phyloP scores from a whole-genome alignment of 495 filamentous ascomycete genomes.

The Hypomontagnella monticulosa region DNA sequence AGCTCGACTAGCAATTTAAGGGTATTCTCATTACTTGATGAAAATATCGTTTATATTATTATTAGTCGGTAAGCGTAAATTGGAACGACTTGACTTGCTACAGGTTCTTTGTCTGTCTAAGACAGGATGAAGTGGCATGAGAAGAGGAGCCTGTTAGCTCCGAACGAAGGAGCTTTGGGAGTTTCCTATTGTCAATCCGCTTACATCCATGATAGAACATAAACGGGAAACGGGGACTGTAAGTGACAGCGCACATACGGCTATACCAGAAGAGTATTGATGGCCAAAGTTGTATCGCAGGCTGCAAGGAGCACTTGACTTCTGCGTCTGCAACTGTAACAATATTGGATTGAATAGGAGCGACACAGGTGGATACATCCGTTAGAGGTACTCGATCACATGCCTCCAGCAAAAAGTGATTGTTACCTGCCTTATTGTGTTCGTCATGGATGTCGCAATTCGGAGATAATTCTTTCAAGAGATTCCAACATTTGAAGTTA shows the following conservation, averaged over 20 bases:
- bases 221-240: background rate
- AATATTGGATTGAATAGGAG: too few relatives aligned
- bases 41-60: constrained; percentile 17
- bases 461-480: background rate
- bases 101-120: background rate
- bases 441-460: too few relatives aligned
- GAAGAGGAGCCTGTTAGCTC: constrained; percentile 11
- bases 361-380: constrained; percentile 2
- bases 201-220: background rate
- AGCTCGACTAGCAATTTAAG: constrained; percentile 27
- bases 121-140: constrained; percentile 7
- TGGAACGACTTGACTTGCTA: constrained; percentile 25
- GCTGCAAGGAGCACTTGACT: constrained; percentile 42
- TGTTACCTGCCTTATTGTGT: too few relatives aligned
- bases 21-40: constrained; percentile 43
- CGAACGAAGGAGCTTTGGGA: background rate
- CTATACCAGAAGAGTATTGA: constrained; percentile 29
- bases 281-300: constrained; percentile 37
- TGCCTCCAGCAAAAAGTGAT: constrained; percentile 15
- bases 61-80: constrained; percentile 34
- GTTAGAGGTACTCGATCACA: constrained; percentile 39
- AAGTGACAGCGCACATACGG: constrained; percentile 24
- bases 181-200: background rate
- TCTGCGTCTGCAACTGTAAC: constrained; percentile 18
- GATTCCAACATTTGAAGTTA: too few relatives aligned